These are phyloP conservation scores for Waitea zeae DNA, from an alignment of 1,284 basidiomycete species.

Conservation along the genomic window DNA sequence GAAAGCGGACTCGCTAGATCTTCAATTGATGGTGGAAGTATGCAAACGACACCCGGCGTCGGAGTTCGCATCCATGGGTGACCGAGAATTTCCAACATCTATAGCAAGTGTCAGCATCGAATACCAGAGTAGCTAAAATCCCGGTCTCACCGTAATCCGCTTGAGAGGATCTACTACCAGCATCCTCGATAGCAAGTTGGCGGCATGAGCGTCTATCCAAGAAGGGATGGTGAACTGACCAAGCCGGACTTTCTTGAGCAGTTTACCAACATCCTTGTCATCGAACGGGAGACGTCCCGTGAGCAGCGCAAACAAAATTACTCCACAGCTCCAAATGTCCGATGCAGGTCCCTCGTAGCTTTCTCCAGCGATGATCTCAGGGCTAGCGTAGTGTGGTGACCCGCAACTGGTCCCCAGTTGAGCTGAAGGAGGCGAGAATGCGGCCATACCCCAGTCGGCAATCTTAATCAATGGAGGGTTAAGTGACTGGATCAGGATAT, in stretches of 20 bases:
- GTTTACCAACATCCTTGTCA: slow-evolving; percentile 65
- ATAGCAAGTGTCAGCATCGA: neutral
- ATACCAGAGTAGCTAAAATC: slow-evolving; percentile 4
- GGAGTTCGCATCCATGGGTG: slow-evolving; percentile 69
- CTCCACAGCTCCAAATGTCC: slow-evolving; percentile 91
- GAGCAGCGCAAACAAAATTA: slow-evolving; percentile 79
- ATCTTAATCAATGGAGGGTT: slow-evolving; percentile 86
- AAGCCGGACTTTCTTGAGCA: slow-evolving; percentile 82
- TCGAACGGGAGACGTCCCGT: slow-evolving; percentile 83
- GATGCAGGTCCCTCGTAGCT: slow-evolving; percentile 89
- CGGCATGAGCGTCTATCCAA: slow-evolving; percentile 56
- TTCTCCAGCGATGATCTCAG: slow-evolving; percentile 92
- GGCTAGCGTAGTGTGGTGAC: slow-evolving; percentile 94
- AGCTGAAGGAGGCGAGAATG: slow-evolving; percentile 64
- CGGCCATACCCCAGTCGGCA: slow-evolving; percentile 99
- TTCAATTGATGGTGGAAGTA: slow-evolving; percentile 47
- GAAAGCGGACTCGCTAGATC: slow-evolving; percentile 50
- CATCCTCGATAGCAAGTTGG: slow-evolving; percentile 69
- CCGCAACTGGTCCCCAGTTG: slow-evolving; percentile 95
- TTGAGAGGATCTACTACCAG: slow-evolving; percentile 78
- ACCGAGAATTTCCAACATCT: slow-evolving; percentile 78
- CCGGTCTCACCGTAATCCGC: slow-evolving; percentile 62
- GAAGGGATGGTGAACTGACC: slow-evolving; percentile 75
- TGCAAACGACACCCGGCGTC: slow-evolving; percentile 32
- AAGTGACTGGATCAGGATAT: slow-evolving; percentile 78